These are phyloP conservation scores for Spongiforma sp. DNA, from an alignment of 1,284 basidiomycete genomes.

Conservation along the genomic window DNA sequence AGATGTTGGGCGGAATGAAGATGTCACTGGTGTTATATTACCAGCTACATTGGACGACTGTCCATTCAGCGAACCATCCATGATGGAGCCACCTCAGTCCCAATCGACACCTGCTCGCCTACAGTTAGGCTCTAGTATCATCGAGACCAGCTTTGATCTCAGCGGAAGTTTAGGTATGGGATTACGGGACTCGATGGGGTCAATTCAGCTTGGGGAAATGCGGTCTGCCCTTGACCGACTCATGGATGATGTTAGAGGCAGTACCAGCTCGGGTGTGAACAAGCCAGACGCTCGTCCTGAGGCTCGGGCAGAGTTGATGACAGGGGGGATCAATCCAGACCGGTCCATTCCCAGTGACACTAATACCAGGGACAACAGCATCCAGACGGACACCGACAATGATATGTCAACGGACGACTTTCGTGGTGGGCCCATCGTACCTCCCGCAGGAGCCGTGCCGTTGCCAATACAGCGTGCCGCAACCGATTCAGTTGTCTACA, in stretches of 20 bases:
- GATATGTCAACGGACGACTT: conserved; percentile 32
- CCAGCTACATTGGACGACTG: neutral
- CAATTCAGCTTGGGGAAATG: conserved; percentile 66
- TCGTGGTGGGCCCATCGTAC: conserved; percentile 14
- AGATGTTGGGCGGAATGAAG: neutral
- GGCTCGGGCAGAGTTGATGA: conserved; percentile 36
- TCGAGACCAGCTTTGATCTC: conserved; percentile 40
- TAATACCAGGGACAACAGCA: conserved; percentile 43
- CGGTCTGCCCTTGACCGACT: conserved; percentile 77
- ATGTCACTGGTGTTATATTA: neutral
- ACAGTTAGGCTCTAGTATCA: conserved; percentile 22
- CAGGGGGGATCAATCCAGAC: conserved; percentile 39
- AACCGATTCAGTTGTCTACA: conserved; percentile 49
- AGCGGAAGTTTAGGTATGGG: conserved; percentile 32
- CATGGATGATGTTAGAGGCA: conserved; percentile 74
- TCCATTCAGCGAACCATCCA: neutral
- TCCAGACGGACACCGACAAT: conserved; percentile 44
- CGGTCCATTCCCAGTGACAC: conserved; percentile 32
- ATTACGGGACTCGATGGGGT: conserved; percentile 35
- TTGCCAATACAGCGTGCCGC: conserved; percentile 49
- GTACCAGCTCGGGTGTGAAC: conserved; percentile 29
- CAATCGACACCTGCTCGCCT: conserved; percentile 12
- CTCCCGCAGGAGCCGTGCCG: conserved; percentile 15
- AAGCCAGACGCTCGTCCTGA: conserved; percentile 10
- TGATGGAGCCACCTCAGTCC: conserved; percentile 9